phyloP scores from a whole-genome alignment of 176 grass and related monocot genomes.

The Lolium perenne region DNA sequence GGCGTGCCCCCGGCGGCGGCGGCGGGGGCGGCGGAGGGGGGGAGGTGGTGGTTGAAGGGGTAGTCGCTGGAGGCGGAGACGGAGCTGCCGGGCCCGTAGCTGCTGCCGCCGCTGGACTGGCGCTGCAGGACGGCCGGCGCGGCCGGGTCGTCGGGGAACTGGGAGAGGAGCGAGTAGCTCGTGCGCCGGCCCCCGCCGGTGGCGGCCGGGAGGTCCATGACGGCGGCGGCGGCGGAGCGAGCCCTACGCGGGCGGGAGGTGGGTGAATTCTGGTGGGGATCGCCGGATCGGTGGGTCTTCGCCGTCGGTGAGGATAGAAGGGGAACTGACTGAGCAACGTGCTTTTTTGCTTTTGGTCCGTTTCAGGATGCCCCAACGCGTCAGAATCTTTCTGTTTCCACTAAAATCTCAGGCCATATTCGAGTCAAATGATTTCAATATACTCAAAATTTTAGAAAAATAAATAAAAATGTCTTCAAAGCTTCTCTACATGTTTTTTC shows the following conservation, averaged over 20 bases:
- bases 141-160: conserved; percentile 53
- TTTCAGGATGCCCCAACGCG: no score
- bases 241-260: neutral
- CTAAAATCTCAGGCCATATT: no score
- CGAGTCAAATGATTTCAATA: no score
- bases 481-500: no score
- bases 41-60: conserved; percentile 49
- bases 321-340: no score
- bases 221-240: neutral
- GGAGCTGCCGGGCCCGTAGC: conserved; percentile 86
- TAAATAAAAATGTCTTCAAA: no score
- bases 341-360: no score
- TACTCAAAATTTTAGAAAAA: no score
- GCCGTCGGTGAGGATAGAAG: neutral
- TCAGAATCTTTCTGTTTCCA: no score
- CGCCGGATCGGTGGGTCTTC: neutral
- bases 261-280: conserved; percentile 18
- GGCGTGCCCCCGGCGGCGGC: conserved; percentile 42
- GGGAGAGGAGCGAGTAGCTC: conserved; percentile 60
- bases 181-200: conserved; percentile 46
- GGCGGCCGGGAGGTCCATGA: conserved; percentile 50
- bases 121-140: conserved; percentile 55
- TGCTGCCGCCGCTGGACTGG: conserved; percentile 95
- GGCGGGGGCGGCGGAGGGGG: conserved; percentile 26
- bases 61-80: conserved; percentile 77